Evolutionary conservation across 2,329 filamentous ascomycete species (phyloP).

Genomic region (Beauveria pseudobassiana): DNA sequence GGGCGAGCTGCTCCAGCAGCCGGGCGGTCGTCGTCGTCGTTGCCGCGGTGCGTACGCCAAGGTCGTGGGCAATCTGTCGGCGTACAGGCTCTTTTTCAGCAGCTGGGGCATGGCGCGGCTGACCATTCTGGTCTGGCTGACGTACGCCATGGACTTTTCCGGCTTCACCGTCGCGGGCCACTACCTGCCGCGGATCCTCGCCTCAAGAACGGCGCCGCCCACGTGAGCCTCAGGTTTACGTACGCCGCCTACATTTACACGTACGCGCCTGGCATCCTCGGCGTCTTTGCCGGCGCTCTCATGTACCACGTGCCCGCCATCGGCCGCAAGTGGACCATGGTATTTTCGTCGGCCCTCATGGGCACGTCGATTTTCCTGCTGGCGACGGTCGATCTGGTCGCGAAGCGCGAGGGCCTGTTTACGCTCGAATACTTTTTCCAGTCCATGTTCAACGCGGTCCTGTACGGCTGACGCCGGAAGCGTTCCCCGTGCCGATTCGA

Average conservation of each 20-base stretch:
- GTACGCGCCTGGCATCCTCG: conserved; percentile 43
- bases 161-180: conserved; percentile 32
- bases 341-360: conserved; percentile 35
- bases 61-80: conserved; percentile 13
- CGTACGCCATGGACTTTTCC: conserved; percentile 32
- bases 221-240: conserved; percentile 35
- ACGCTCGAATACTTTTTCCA: conserved; percentile 38
- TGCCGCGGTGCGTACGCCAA: conserved; percentile 14
- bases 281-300: conserved; percentile 38
- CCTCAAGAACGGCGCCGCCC: conserved; percentile 41
- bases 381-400: conserved; percentile 30
- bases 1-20: conserved; percentile 11
- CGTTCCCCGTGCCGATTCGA: conserved; percentile 47
- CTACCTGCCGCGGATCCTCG: conserved; percentile 41
- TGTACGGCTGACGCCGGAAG: conserved; percentile 47
- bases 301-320: conserved; percentile 32
- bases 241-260: conserved; percentile 49
- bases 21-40: conserved; percentile 11
- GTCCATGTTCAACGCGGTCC: conserved; percentile 29
- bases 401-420: conserved; percentile 31
- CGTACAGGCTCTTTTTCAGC: conserved; percentile 28
- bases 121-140: conserved; percentile 29
- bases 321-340: conserved; percentile 36
- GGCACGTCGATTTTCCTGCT: conserved; percentile 40
- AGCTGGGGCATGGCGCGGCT: conserved; percentile 26